Conservation (phyloP, 352 stramenopile species). For the Globisporangium perplexum region DNA sequence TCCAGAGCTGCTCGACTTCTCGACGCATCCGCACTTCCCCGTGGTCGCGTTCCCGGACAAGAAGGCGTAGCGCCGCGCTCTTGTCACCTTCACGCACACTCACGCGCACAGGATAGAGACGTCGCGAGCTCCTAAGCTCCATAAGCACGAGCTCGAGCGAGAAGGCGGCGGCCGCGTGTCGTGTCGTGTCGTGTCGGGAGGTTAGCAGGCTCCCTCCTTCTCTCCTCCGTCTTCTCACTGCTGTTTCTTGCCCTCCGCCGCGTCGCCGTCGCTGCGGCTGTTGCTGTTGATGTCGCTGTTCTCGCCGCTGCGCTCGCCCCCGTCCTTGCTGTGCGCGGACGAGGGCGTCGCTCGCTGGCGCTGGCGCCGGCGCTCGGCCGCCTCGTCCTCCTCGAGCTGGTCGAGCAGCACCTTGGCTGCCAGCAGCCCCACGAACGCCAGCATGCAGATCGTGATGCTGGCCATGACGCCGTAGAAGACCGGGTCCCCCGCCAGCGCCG, state of each 20-base stretch:
- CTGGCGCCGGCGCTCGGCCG: neutral
- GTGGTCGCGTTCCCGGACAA: constrained; percentile 37
- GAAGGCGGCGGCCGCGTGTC: neutral
- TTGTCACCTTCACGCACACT: neutral
- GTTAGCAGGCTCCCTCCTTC: neutral
- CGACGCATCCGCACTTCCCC: constrained; percentile 64
- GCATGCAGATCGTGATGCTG: constrained; percentile 34
- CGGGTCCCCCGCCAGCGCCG: constrained; percentile 54
- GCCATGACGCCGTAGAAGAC: constrained; percentile 46
- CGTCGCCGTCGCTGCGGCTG: no score
- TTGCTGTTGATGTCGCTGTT: constrained; percentile 12
- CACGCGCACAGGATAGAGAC: neutral
- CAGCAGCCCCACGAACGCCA: constrained; percentile 47
- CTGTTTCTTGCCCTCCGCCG: constrained; percentile 16
- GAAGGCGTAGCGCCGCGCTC: constrained; percentile 6
- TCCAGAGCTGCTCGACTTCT: constrained; percentile 49
- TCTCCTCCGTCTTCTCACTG: constrained; percentile 1
- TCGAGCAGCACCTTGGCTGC: constrained; percentile 54
- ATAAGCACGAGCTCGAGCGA: neutral
- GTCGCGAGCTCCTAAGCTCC: neutral
- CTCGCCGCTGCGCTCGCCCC: constrained; percentile 5
- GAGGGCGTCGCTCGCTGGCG: neutral
- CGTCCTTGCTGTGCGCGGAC: neutral
- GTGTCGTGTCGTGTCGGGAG: neutral
- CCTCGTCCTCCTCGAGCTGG: constrained; percentile 52